Evolutionary conservation across 2,329 filamentous ascomycete species (phyloP), one percentile per base, ranked within the genome.

Genomic region (Aspergillus felis): DNA sequence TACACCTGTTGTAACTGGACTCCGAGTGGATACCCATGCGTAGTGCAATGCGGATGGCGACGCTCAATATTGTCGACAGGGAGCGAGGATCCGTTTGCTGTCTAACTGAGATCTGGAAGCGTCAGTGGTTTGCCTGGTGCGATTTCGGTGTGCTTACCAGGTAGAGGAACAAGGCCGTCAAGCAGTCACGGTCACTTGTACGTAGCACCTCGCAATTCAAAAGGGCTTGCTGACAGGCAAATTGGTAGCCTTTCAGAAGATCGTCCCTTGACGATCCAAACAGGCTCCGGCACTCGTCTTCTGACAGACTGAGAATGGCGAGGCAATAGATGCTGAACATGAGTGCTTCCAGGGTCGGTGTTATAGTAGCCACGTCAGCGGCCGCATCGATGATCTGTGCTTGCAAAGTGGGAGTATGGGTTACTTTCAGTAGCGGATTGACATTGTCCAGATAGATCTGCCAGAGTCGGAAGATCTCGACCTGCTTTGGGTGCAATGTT

Each of bases 401-500:
- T 67, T 90, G 87, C 1, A 89, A 74, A 1, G 82, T 88, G 0
- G 86, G 86, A 0, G 84, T 82, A 66, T 90, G 87, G 0, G 84
- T 87, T 56, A 90, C 78, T 66, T 89, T 90, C 50, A 89, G 77
- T 5, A 91, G 68, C 0, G 87, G 86, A 63, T 90, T 86, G 63
- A 90, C 83, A 64, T 89, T 89, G 61, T 85, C 82, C 46, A 90
- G 79, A 66, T 88, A 90, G 17, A 84, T 79, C 70, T 89, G 86
- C 87, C 87, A 90, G 9, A 76, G 65, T 35, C 60, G 62, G 56
- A 75, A 71, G 8, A 87, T 61, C 83, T 90, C 84, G 12, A 84
- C 80, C 0, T 86, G 82, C 4, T 84, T 78, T 0, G 90, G 89
- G 63, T 88, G 86, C 0, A 85, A 62, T 1, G 74, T 69, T 3